A percentile compares a stretch with the other conserved stretches of the same genome.
phyloP scores from a whole-genome alignment of 1,139 yeast genomes.

The Geotrichum klebahnii region DNA sequence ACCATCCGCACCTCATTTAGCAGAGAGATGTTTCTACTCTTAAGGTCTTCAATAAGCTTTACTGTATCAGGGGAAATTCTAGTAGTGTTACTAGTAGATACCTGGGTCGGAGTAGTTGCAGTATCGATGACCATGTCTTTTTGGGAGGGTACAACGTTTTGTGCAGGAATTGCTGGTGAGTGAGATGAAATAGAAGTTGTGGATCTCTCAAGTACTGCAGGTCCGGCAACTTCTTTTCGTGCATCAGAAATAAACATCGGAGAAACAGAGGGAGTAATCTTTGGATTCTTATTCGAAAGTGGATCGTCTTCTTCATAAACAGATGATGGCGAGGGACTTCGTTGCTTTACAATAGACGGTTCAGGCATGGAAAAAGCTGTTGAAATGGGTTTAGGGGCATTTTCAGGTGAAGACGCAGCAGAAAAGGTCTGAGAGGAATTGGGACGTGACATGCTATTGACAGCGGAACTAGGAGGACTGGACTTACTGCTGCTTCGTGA shows the following conservation, averaged over 20 bases:
- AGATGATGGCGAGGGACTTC: no score
- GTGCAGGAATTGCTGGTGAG: no score
- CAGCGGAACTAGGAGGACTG: constrained; percentile 17
- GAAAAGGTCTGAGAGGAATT: constrained; percentile 15
- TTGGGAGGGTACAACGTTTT: no score
- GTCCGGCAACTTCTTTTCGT: no score
- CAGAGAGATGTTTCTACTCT: constrained; percentile 22
- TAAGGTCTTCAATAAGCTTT: constrained; percentile 5
- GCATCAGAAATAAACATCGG: no score
- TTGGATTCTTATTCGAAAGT: no score
- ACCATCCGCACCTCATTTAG: constrained; percentile 38
- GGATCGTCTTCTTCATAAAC: no score
- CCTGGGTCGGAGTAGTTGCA: constrained; percentile 9
- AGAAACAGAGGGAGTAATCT: no score
- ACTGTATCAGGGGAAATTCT: constrained; percentile 9
- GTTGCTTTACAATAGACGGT: no score
- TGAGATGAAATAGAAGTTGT: no score
- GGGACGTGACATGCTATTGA: constrained; percentile 18
- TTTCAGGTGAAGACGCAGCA: constrained; percentile 15
- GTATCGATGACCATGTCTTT: no score
- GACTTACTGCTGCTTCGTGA: constrained; percentile 16
- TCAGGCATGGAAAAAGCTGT: not conserved
- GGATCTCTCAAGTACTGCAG: no score
- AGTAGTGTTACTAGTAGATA: constrained; percentile 6
- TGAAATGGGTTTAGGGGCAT: constrained; percentile 1